phyloP scores from a whole-genome alignment of 257 asterid genomes.

The Craterostigma plantagineum region DNA sequence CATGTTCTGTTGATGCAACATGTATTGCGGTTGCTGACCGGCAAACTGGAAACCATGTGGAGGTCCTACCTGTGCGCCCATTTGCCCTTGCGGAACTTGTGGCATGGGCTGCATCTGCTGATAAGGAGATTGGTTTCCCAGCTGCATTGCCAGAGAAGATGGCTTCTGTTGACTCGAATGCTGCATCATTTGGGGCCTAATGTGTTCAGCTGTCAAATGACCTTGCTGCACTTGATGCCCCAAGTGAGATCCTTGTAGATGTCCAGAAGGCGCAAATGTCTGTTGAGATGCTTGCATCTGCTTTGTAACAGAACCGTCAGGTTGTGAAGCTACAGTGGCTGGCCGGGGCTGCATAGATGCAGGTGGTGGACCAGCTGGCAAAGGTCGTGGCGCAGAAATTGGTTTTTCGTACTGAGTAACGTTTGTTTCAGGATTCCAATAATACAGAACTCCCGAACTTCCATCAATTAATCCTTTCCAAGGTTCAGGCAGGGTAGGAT shows the following conservation, averaged over 20 bases:
- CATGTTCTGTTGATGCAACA: constrained; percentile 43
- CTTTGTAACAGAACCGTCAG: background rate
- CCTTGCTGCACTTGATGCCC: constrained; percentile 30
- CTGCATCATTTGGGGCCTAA: constrained; percentile 38
- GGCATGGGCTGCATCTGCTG: constrained; percentile 24
- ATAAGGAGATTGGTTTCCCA: constrained; percentile 30
- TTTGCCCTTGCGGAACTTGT: constrained; percentile 27
- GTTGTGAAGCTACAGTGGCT: too few species aligned
- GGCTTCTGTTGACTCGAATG: constrained; percentile 38
- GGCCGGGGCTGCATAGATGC: constrained; percentile 39
- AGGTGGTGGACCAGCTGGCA: constrained; percentile 59
- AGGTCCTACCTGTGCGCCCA: constrained; percentile 32
- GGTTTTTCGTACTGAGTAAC: constrained; percentile 84
- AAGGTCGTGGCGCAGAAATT: constrained; percentile 39
- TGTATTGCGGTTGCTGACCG: constrained; percentile 37
- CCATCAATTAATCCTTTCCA: constrained; percentile 94
- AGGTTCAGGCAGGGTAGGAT: constrained; percentile 80
- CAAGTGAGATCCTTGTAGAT: constrained; percentile 34
- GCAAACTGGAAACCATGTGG: constrained; percentile 42
- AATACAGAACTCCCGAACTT: constrained; percentile 46
- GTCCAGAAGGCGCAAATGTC: constrained; percentile 19
- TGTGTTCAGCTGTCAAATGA: too few species aligned
- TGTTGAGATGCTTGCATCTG: constrained; percentile 24
- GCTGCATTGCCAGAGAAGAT: constrained; percentile 21
- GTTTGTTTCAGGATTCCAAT: constrained; percentile 89